phyloP scores from a whole-genome alignment of 371 early-diverging fungal species.

The Basidiobolus meristosporus region DNA sequence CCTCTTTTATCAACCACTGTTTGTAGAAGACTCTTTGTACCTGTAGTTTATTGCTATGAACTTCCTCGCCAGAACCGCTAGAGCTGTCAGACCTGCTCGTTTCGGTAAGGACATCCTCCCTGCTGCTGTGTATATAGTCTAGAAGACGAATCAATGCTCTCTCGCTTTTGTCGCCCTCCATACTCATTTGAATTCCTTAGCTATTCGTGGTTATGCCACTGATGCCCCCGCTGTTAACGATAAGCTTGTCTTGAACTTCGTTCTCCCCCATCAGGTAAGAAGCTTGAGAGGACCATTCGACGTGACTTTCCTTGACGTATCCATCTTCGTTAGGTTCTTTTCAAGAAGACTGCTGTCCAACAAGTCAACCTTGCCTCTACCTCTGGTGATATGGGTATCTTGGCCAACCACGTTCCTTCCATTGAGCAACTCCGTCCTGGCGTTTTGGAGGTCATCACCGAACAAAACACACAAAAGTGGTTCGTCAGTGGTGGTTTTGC shows the following conservation, averaged over 20 bases:
- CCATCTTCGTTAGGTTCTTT: conserved; percentile 41
- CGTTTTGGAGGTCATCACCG: conserved; percentile 64
- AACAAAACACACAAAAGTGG: conserved; percentile 67
- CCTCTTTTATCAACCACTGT: no score
- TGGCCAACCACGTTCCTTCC: conserved; percentile 92
- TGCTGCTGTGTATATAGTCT: background rate
- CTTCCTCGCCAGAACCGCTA: conserved; percentile 33
- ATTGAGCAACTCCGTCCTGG: conserved; percentile 94
- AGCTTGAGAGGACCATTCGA: background rate
- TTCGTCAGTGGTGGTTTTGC: conserved; percentile 96
- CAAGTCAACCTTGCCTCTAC: conserved; percentile 90
- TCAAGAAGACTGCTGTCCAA: conserved; percentile 57
- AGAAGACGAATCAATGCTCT: background rate
- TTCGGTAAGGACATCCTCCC: conserved; percentile 16
- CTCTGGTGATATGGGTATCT: conserved; percentile 95
- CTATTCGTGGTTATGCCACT: conserved; percentile 49
- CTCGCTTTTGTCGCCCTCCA: no score
- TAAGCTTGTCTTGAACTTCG: conserved; percentile 77
- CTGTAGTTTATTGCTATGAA: conserved; percentile 16
- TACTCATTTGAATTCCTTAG: conserved; percentile 1
- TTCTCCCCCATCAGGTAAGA: conserved; percentile 74
- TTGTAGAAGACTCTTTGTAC: no score
- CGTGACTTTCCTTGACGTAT: background rate
- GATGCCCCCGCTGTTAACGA: conserved; percentile 45
- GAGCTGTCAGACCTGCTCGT: conserved; percentile 19